These are phyloP conservation scores for Dothistroma pini DNA, from an alignment of 2,329 filamentous ascomycete species.

Conservation along the genomic window DNA sequence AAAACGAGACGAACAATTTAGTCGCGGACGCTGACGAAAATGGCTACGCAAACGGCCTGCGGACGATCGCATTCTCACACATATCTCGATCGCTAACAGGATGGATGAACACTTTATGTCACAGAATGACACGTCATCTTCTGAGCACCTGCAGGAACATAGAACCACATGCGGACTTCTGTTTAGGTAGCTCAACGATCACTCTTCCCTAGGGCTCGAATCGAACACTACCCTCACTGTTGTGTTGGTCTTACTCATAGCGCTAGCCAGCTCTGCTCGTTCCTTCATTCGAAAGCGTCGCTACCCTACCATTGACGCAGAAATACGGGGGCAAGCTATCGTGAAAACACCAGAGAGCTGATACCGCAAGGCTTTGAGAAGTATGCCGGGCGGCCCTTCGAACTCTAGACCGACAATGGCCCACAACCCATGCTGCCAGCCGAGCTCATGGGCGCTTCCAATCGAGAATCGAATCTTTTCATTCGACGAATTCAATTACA, in stretches of 20 bases:
- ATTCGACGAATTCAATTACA: background rate
- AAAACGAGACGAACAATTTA: too few species aligned
- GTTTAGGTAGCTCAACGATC: background rate
- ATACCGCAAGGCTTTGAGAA: background rate
- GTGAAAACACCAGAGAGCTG: constrained; percentile 2
- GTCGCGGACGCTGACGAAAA: background rate
- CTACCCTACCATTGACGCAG: background rate
- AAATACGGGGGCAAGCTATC: background rate
- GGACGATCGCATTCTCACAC: background rate
- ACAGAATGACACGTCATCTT: background rate
- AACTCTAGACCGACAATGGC: constrained; percentile 7
- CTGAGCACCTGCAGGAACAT: background rate
- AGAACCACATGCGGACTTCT: background rate
- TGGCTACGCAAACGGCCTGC: background rate
- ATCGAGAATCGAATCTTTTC: background rate
- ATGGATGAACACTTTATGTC: background rate
- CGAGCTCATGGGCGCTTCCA: constrained; percentile 12
- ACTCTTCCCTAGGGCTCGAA: background rate
- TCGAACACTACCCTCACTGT: background rate
- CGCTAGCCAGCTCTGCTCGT: background rate
- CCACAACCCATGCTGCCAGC: constrained; percentile 8
- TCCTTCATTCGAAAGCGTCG: background rate
- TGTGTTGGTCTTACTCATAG: background rate
- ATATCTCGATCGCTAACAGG: background rate
- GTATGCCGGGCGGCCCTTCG: constrained; percentile 6